Conservation (phyloP, 2,329 filamentous ascomycete genomes). For the Diaporthe helianthi region DNA sequence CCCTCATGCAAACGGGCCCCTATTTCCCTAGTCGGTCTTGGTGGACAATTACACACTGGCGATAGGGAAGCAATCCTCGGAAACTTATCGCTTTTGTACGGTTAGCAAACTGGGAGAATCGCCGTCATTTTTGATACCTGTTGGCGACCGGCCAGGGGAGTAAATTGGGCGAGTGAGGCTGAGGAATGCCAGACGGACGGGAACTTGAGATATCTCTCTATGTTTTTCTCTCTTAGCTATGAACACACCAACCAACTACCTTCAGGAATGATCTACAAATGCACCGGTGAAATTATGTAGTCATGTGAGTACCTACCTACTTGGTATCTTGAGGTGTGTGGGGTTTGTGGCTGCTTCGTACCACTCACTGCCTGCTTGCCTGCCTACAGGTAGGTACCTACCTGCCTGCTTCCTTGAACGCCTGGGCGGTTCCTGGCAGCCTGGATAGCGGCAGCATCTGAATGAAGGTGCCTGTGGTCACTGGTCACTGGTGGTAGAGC, state of each 20-base stretch:
- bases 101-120: neutral
- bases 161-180: neutral
- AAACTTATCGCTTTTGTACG: neutral
- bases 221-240: constrained; percentile 22
- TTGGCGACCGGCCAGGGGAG: constrained; percentile 12
- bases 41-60: constrained; percentile 15
- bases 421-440: neutral
- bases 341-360: neutral
- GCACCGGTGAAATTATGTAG: neutral
- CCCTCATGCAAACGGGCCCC: constrained; percentile 1
- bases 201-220: constrained; percentile 1
- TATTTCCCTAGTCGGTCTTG: neutral
- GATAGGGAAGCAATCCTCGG: constrained; percentile 3
- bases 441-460: neutral
- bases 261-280: neutral
- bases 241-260: constrained; percentile 31
- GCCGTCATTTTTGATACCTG: neutral
- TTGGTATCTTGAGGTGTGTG: too few species aligned
- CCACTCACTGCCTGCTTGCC: neutral
- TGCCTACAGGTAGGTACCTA: too few species aligned
- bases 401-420: neutral
- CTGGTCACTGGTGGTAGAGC: too few species aligned
- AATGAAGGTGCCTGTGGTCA: neutral
- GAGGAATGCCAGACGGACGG: neutral
- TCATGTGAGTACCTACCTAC: too few species aligned